A percentile compares a stretch with the other conserved stretches of the same genome.
These are phyloP conservation scores for Amanita brunnescens DNA, from an alignment of 768 basidiomycete genomes.

Conservation along the genomic window DNA sequence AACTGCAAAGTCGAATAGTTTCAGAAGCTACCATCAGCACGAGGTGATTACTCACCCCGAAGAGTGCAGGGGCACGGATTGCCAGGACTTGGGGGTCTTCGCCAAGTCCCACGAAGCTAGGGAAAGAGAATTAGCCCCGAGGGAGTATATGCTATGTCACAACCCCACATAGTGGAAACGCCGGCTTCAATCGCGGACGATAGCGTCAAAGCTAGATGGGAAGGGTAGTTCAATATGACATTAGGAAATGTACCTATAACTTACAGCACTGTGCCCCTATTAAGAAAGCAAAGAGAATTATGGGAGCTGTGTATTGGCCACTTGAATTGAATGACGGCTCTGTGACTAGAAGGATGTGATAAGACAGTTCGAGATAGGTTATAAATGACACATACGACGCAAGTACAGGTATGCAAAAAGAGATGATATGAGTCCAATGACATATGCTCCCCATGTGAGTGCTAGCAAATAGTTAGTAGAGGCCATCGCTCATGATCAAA, in stretches of 20 bases:
- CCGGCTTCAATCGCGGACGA: constrained; percentile 76
- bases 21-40: not conserved
- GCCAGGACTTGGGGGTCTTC: constrained; percentile 78
- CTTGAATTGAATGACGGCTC: constrained; percentile 63
- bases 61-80: constrained; percentile 62
- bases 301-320: constrained; percentile 72
- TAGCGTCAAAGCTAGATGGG: constrained; percentile 47
- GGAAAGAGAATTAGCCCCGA: not conserved
- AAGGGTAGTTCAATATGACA: not conserved
- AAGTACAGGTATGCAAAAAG: constrained; percentile 75
- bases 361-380: not conserved
- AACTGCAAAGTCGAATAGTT: constrained; percentile 28
- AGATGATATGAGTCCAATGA: constrained; percentile 62
- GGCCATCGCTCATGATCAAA: not conserved
- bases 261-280: constrained; percentile 70
- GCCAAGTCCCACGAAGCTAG: constrained; percentile 73
- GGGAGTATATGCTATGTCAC: not conserved
- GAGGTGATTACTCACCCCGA: constrained; percentile 34
- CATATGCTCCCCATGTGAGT: constrained; percentile 74
- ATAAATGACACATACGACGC: constrained; percentile 37
- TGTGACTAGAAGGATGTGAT: constrained; percentile 38
- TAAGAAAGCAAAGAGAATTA: constrained; percentile 72
- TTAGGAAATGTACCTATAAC: constrained; percentile 14
- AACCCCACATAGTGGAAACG: constrained; percentile 71
- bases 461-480: constrained; percentile 27